Evolutionary conservation across 345 rosid species (phyloP).

Genomic region (Corchorus capsularis): DNA sequence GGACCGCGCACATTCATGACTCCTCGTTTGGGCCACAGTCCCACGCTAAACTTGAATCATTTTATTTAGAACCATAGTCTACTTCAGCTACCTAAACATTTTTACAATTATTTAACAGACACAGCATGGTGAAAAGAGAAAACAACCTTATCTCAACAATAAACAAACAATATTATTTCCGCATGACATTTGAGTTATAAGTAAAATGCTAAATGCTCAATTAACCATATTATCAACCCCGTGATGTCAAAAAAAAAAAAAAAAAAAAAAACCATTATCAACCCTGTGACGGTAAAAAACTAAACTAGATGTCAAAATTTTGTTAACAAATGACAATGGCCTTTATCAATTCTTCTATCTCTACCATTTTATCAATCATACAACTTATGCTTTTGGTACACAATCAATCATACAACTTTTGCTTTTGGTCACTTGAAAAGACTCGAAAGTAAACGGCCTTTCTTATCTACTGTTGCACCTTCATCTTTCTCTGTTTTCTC

Average conservation of each 20-base stretch:
- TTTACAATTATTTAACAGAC: no score
- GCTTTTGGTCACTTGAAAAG: constrained; percentile 38
- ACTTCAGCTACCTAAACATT: no score
- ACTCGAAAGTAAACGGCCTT: constrained; percentile 38
- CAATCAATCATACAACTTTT: not conserved
- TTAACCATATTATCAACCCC: no score
- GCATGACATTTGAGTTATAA: not conserved
- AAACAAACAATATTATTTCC: not conserved
- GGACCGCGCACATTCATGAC: no score
- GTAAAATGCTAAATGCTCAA: no score
- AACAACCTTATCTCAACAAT: not conserved
- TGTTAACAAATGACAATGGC: not conserved
- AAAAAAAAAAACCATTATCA: no score
- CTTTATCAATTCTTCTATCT: not conserved
- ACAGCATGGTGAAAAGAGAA: no score
- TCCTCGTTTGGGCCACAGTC: no score
- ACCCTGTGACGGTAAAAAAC: no score
- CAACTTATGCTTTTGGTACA: not conserved
- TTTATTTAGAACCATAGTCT: no score
- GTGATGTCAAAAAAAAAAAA: no score
- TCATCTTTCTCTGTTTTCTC: constrained; percentile 26
- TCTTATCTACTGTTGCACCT: constrained; percentile 21
- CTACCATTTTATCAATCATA: not conserved
- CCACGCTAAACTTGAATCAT: no score
- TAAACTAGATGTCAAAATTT: not conserved